Percentiles rank a stretch among this genome's conserved stretches.
phyloP scores from a whole-genome alignment of 768 basidiomycete genomes.

The Hemileccinum rubropunctum region DNA sequence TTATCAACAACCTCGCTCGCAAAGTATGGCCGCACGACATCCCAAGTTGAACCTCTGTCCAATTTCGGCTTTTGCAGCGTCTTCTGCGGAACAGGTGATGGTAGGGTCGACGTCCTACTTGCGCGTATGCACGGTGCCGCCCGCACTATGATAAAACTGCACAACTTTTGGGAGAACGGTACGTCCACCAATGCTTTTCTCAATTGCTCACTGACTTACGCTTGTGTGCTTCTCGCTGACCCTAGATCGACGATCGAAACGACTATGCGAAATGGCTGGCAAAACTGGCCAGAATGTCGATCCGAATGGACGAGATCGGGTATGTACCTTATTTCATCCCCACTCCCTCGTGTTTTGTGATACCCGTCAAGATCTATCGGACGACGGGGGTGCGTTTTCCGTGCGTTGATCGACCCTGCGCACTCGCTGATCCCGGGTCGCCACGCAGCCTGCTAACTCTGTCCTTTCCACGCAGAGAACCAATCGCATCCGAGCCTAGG shows the following conservation, averaged over 20 bases:
- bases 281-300: conserved; percentile 68
- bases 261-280: conserved; percentile 87
- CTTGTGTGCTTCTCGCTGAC: conserved; percentile 5
- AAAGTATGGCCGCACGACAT: conserved; percentile 58
- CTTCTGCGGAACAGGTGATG: conserved; percentile 90
- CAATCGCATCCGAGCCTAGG: conserved; percentile 61
- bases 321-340: conserved; percentile 38
- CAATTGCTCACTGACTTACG: not conserved
- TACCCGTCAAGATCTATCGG: conserved; percentile 87
- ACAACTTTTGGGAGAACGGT: conserved; percentile 95
- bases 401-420: not conserved
- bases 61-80: conserved; percentile 92
- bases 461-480: conserved; percentile 40
- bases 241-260: conserved; percentile 81
- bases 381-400: conserved; percentile 84
- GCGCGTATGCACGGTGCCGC: conserved; percentile 86
- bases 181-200: conserved; percentile 26
- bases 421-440: conserved; percentile 47
- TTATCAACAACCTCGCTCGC: conserved; percentile 79
- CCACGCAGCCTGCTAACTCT: conserved; percentile 58
- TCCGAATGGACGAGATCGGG: conserved; percentile 95
- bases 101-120: conserved; percentile 87
- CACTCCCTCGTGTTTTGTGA: conserved; percentile 65
- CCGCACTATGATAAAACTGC: conserved; percentile 86
- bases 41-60: conserved; percentile 38